Conservation (phyloP, 2,329 filamentous ascomycete species). For the Calonectria crousiana region DNA sequence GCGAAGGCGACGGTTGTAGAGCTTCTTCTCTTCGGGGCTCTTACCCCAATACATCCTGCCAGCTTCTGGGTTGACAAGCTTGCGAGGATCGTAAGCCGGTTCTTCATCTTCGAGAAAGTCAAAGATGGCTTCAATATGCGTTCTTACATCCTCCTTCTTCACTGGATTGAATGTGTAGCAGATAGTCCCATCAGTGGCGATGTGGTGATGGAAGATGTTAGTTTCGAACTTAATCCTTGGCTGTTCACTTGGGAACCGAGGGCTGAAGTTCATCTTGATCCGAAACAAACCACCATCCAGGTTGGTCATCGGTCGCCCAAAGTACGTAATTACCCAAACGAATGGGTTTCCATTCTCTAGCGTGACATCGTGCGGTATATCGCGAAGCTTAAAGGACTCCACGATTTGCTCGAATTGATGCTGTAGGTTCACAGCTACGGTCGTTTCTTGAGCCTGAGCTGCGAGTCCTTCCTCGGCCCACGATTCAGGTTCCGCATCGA, state of each 20-base stretch:
- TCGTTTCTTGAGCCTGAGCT: conserved; percentile 74
- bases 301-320: conserved; percentile 92
- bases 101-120: conserved; percentile 86
- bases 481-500: conserved; percentile 77
- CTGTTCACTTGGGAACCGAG: conserved; percentile 88
- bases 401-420: conserved; percentile 88
- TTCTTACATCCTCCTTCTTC: conserved; percentile 80
- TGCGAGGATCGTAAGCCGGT: conserved; percentile 90
- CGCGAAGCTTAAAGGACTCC: conserved; percentile 78
- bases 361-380: conserved; percentile 80
- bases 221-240: conserved; percentile 87
- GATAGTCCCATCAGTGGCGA: conserved; percentile 82
- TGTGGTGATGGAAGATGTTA: conserved; percentile 87
- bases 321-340: conserved; percentile 88
- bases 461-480: conserved; percentile 80
- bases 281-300: conserved; percentile 92
- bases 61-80: conserved; percentile 87
- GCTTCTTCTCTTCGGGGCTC: conserved; percentile 78
- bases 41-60: conserved; percentile 89
- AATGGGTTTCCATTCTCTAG: conserved; percentile 89
- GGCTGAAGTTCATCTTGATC: conserved; percentile 83
- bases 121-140: conserved; percentile 88
- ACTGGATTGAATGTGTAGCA: conserved; percentile 79
- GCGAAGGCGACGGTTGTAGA: conserved; percentile 85
- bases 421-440: conserved; percentile 84